Conservation (phyloP, 2,329 filamentous ascomycete species). For the Sphaerulina musiva region DNA sequence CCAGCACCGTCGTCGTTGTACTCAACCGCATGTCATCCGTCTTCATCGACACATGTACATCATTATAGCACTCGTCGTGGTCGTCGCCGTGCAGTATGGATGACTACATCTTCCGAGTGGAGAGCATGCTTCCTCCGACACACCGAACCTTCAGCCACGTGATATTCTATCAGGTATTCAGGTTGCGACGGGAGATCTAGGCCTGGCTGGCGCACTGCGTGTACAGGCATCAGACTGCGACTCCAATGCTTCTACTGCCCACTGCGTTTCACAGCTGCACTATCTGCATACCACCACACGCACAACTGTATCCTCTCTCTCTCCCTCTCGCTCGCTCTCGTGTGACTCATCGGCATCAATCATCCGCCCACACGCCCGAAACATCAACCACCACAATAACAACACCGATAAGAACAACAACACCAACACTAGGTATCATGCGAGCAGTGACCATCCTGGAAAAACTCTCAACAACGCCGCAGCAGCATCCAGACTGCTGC, state of each 20-base stretch:
- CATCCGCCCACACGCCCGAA: too few species aligned
- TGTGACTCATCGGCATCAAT: slow-evolving; percentile 16
- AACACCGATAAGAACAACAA: too few species aligned
- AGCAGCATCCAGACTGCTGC: slow-evolving; percentile 18
- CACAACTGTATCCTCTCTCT: background rate
- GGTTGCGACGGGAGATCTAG: background rate
- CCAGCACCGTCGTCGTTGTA: too few species aligned
- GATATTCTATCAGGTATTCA: too few species aligned
- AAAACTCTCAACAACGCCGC: slow-evolving; percentile 7
- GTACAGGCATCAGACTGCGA: background rate
- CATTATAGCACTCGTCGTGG: too few species aligned
- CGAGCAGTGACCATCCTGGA: background rate
- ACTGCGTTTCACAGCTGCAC: slow-evolving; percentile 1
- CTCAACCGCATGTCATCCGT: too few species aligned
- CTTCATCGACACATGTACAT: too few species aligned
- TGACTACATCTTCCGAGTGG: too few species aligned
- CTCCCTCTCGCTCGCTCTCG: background rate
- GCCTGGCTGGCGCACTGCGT: background rate
- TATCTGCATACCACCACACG: background rate
- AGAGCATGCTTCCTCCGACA: too few species aligned
- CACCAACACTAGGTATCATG: background rate
- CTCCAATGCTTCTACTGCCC: background rate
- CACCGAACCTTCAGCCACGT: too few species aligned
- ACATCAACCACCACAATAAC: too few species aligned
- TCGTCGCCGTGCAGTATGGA: too few species aligned